phyloP scores from a whole-genome alignment of 2,329 filamentous ascomycete species.

The Aureobasidium vineae region DNA sequence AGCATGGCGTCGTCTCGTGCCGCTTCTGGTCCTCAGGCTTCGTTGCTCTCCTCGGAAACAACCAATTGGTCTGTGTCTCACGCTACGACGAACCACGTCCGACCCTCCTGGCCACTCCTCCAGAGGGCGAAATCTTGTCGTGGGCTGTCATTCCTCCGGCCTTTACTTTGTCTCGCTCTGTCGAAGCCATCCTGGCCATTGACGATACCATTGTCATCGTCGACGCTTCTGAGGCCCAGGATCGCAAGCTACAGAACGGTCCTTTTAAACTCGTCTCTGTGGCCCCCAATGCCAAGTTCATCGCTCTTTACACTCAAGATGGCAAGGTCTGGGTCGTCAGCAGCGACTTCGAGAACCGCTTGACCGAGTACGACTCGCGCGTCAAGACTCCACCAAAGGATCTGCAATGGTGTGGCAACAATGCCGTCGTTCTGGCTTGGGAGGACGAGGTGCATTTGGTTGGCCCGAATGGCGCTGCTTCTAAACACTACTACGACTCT shows the following conservation, averaged over 20 bases:
- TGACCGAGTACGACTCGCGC: conserved; percentile 88
- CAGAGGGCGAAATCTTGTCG: conserved; percentile 75
- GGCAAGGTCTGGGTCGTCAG: conserved; percentile 90
- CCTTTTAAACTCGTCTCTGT: conserved; percentile 89
- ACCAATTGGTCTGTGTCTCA: conserved; percentile 79
- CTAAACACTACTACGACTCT: conserved; percentile 77
- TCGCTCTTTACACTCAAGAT: conserved; percentile 80
- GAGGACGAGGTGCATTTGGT: conserved; percentile 96
- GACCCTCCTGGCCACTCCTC: conserved; percentile 72
- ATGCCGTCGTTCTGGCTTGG: conserved; percentile 91
- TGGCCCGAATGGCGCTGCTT: conserved; percentile 74
- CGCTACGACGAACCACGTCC: conserved; percentile 89
- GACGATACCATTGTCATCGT: conserved; percentile 80
- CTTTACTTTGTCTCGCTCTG: conserved; percentile 84
- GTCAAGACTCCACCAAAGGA: conserved; percentile 82
- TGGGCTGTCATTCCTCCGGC: conserved; percentile 88
- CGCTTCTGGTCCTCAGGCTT: conserved; percentile 91
- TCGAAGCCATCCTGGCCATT: conserved; percentile 87
- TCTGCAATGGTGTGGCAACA: conserved; percentile 94
- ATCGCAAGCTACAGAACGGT: conserved; percentile 84
- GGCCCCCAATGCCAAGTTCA: conserved; percentile 85
- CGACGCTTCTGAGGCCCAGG: conserved; percentile 86
- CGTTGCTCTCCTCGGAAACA: conserved; percentile 86
- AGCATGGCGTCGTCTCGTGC: conserved; percentile 82
- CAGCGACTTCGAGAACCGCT: conserved; percentile 87